Evolutionary conservation across 768 basidiomycete genomes (phyloP).

Genomic region (Gyrodon lividus): DNA sequence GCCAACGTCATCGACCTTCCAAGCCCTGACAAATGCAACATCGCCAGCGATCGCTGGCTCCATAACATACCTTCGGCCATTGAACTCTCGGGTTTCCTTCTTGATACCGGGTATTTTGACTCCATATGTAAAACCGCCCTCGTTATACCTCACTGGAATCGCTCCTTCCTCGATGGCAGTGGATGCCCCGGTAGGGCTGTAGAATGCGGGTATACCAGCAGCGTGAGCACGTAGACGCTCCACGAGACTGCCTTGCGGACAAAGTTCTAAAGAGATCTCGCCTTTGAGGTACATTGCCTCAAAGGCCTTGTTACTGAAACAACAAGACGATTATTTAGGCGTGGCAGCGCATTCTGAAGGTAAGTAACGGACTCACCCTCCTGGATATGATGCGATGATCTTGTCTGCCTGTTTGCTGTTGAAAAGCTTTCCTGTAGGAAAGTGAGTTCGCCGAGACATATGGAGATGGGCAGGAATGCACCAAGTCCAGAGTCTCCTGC

Average conservation of each 20-base stretch:
- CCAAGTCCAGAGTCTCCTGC: conserved; percentile 69
- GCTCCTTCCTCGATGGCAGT: conserved; percentile 80
- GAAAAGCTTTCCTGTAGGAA: conserved; percentile 62
- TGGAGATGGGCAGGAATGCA: conserved; percentile 21
- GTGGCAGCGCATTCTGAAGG: not conserved
- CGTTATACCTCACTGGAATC: conserved; percentile 77
- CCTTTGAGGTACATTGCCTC: conserved; percentile 80
- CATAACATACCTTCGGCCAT: conserved; percentile 78
- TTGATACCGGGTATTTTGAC: conserved; percentile 69
- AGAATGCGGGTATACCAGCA: conserved; percentile 92
- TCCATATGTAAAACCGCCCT: conserved; percentile 69
- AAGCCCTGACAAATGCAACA: conserved; percentile 83
- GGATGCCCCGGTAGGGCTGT: conserved; percentile 84
- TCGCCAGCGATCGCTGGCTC: conserved; percentile 80
- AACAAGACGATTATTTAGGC: not conserved
- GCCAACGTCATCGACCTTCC: conserved; percentile 90
- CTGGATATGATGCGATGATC: conserved; percentile 88
- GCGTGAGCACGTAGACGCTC: conserved; percentile 88
- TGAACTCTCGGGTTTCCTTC: conserved; percentile 75
- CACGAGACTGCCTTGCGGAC: conserved; percentile 88
- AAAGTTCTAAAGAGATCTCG: conserved; percentile 80
- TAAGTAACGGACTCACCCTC: conserved; percentile 50
- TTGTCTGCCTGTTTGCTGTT: conserved; percentile 75
- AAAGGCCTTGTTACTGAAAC: conserved; percentile 79
- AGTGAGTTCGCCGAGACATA: not conserved